Evolutionary conservation across 441 rosid genomes (phyloP), one percentile per base, ranked within the genome.

Genomic region (Flueggea neowawraea): DNA sequence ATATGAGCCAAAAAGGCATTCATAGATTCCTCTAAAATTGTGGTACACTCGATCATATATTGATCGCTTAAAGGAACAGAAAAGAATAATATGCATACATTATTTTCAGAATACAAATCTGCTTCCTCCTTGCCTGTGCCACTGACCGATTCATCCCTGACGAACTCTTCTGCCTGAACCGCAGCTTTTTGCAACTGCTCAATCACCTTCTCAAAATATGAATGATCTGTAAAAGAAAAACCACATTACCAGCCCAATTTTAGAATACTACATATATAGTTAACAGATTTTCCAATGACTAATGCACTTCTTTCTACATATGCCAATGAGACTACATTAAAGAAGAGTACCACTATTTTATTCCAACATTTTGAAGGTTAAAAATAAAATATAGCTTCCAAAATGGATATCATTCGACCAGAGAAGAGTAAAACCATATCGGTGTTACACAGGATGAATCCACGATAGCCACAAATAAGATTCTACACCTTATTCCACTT

Each of bases 111-210:
- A 56, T 62, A 57, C 63, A 68, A 69, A 58, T 68, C 82, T 13
- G 61, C 71, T 17, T 56, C 82, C 43, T 75, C 72, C 43, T 72
- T 65, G 44, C 60, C 78, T 6, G 65, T 15, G 28, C 43, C 51
- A 41, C 64, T 69, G 17, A 36, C 58, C 10, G 81, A 64, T 36
- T 55, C 70, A 39, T 61, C 83, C 69, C 48, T 67, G 41, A 65
- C 70, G 15, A 58, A 69, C 65, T 78, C 82, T 55, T 68, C 83
- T 41, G 72, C 80, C 54, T 57, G 59, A 10, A 79, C 76, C 55
- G 83, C 82, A 72, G 71, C 80, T 75, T 80, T 69, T 48, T 76
- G 76, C 69, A 91, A 79, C 71, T 80, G 84, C 76, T 87, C 79
- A 28, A 87, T 80, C 64, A 86, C 82, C 75, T 68, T 76, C 48